Evolutionary conservation across 257 asterid species (phyloP), one percentile per base, ranked within the genome.

Genomic region (Lycium barbarum): DNA sequence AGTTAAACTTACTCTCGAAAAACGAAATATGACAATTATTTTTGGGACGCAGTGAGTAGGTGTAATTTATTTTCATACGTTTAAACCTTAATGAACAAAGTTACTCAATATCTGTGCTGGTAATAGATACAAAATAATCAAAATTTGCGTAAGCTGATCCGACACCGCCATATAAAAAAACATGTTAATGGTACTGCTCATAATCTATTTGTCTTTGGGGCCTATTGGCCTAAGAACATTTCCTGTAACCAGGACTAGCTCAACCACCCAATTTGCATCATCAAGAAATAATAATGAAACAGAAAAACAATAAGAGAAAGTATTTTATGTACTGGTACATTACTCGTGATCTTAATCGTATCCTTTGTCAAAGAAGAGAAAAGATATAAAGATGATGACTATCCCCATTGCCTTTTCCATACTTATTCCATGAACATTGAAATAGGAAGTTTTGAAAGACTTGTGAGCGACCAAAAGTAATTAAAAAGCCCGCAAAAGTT

Each of bases 141-240:
- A 26, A 26, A 26, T 26, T 26, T 26, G 33, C 33, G 33, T 26
- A 26, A 26, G 33, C 1, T 26, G 33, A 26, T 26, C 33, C 33
- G 1, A 26, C 33, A n/a, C n/a, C n/a, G n/a, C n/a, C n/a, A n/a
- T 26, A 26, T 26, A 40, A 40, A 40, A 66, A 66, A 13, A 14
- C 2, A 35, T 6, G 74, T 35, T 67, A 14, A 13, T 20, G 47
- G 5, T 35, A 13, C 10, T 13, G 74, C 47, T 7, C 35, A 68
- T 68, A 71, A 71, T 71, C 2, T 51, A 76, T 76, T 76, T 51
- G 82, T 76, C 9, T 76, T 22, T 45, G 82, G 47, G 63, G 15
- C 26, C 63, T 51, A 51, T 51, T 4, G 63, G 15, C 26, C 63
- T 51, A 51, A 76, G 9, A 47, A 51, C 63, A 26, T 76, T 63